Evolutionary conservation across 768 basidiomycete species (phyloP).

Genomic region (Gautieria morchelliformis): DNA sequence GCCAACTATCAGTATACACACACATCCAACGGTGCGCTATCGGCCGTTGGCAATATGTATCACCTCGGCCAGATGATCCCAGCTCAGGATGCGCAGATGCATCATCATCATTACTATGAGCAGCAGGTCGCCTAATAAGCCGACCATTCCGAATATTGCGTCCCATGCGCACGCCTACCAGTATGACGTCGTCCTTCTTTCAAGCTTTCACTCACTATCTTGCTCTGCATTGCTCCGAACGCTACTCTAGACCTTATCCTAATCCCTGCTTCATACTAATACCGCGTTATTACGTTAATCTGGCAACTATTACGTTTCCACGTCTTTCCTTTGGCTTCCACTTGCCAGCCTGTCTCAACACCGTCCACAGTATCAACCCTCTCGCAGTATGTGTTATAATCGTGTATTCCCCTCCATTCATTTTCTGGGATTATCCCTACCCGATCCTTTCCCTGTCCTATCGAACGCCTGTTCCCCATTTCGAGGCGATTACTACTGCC

Average conservation of each 20-base stretch:
- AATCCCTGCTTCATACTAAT: background rate
- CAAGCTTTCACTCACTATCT: background rate
- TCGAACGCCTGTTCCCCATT: too few relatives aligned
- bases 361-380: background rate
- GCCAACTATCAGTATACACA: too few relatives aligned
- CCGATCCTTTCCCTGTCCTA: too few relatives aligned
- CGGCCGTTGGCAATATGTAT: too few relatives aligned
- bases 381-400: constrained; percentile 2
- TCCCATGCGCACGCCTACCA: background rate
- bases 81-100: too few relatives aligned
- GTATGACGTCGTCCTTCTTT: background rate
- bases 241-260: background rate
- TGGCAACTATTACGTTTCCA: background rate
- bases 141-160: background rate
- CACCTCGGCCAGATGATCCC: too few relatives aligned
- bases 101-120: background rate
- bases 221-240: background rate
- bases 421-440: background rate
- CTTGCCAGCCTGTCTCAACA: background rate
- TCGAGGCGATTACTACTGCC: too few relatives aligned
- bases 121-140: background rate
- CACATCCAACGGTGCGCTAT: too few relatives aligned
- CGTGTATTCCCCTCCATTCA: background rate
- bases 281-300: background rate
- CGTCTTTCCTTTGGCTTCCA: background rate